phyloP scores from a whole-genome alignment of 2,329 filamentous ascomycete species.

The Aspergillus thermomutatus region DNA sequence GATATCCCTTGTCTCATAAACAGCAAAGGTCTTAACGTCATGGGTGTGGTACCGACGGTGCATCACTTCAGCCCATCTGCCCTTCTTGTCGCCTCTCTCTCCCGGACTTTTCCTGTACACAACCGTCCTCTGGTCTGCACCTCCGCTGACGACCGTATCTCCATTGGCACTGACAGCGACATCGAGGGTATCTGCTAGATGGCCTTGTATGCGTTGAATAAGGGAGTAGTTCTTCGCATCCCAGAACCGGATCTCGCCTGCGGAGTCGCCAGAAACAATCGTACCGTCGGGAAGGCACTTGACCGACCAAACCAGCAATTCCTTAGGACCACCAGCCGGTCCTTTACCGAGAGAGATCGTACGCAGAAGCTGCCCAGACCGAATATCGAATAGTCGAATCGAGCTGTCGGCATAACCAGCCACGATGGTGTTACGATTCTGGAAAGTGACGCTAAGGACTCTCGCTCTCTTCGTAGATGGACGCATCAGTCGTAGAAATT shows the following conservation, averaged over 20 bases:
- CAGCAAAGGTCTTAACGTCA: conserved; percentile 91
- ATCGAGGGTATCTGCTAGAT: conserved; percentile 86
- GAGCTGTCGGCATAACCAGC: conserved; percentile 95
- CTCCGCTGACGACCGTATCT: conserved; percentile 77
- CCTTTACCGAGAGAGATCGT: conserved; percentile 85
- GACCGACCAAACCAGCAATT: conserved; percentile 89
- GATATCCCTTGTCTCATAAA: conserved; percentile 77
- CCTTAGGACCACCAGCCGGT: conserved; percentile 70
- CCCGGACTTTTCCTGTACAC: conserved; percentile 65
- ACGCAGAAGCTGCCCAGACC: conserved; percentile 70
- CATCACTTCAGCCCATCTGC: conserved; percentile 78
- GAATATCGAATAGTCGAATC: conserved; percentile 86
- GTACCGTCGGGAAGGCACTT: conserved; percentile 83
- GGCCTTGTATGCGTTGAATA: conserved; percentile 77
- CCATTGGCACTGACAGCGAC: conserved; percentile 80
- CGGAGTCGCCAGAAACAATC: conserved; percentile 92
- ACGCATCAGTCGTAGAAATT: conserved; percentile 72
- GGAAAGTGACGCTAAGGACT: conserved; percentile 87
- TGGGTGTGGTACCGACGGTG: conserved; percentile 86
- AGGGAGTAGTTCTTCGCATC: conserved; percentile 89
- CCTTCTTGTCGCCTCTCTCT: conserved; percentile 51
- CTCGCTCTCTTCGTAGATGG: conserved; percentile 80
- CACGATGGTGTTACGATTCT: conserved; percentile 75
- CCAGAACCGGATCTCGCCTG: conserved; percentile 90
- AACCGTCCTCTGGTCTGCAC: conserved; percentile 85